phyloP scores from a whole-genome alignment of 352 stramenopile species.

The Pythium plurisporium region DNA sequence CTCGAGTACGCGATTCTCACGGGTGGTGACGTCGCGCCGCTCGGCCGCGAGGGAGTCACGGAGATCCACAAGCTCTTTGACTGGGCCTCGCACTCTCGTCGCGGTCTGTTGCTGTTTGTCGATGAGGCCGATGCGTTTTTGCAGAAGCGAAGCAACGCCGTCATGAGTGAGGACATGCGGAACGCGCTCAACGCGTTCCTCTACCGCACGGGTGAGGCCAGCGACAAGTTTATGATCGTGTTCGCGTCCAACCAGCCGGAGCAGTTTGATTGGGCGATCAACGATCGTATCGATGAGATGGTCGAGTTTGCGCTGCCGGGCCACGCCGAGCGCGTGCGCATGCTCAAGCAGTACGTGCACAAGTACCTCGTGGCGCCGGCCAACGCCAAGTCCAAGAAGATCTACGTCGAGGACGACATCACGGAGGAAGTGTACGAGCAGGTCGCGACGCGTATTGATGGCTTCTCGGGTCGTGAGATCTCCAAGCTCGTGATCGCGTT shows the following conservation, averaged over 20 bases:
- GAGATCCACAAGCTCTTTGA: constrained; percentile 99
- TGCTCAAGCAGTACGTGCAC: constrained; percentile 98
- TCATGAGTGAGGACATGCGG: constrained; percentile 96
- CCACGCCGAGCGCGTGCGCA: constrained; percentile 92
- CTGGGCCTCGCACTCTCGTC: constrained; percentile 95
- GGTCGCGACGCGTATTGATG: constrained; percentile 91
- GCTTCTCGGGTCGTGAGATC: constrained; percentile 98
- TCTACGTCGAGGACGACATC: constrained; percentile 88
- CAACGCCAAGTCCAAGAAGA: constrained; percentile 84
- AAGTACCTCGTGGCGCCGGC: constrained; percentile 94
- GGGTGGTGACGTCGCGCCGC: constrained; percentile 97
- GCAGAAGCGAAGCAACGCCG: constrained; percentile 92
- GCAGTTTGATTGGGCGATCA: constrained; percentile 98
- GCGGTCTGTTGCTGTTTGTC: constrained; percentile 97
- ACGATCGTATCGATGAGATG: constrained; percentile 99
- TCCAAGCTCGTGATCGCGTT: constrained; percentile 99
- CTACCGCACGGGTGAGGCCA: constrained; percentile 96
- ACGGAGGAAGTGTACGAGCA: constrained; percentile 91
- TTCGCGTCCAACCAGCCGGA: constrained; percentile 99
- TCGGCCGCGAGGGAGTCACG: constrained; percentile 96
- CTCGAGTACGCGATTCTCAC: constrained; percentile 99
- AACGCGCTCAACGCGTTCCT: constrained; percentile 99
- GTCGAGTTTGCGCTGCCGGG: constrained; percentile 95
- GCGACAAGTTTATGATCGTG: constrained; percentile 99
- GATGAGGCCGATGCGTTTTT: constrained; percentile 99